Percentiles rank a stretch among this genome's conserved stretches.
Conservation (phyloP, 768 basidiomycete species). For the Lyophyllum atratum region DNA sequence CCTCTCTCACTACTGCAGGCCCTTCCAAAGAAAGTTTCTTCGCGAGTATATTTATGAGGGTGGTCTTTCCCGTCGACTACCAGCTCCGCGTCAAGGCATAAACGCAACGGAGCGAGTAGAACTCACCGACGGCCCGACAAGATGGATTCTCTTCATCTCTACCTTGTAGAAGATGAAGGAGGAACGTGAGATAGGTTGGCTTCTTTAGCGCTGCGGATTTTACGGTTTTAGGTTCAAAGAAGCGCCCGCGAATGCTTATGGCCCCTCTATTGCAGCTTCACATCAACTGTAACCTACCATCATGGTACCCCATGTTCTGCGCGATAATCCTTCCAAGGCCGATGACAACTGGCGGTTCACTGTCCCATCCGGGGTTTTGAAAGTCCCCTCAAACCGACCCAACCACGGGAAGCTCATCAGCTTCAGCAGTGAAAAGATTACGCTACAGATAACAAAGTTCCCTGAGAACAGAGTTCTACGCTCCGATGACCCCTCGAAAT, state of each 20-base stretch:
- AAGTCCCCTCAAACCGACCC: slow-evolving; percentile 22
- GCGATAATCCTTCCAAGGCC: slow-evolving; percentile 42
- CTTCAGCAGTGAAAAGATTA: slow-evolving; percentile 51
- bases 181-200: background rate
- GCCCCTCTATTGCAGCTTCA: slow-evolving; percentile 11
- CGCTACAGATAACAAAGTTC: slow-evolving; percentile 48
- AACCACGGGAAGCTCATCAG: slow-evolving; percentile 51
- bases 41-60: slow-evolving; percentile 56
- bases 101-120: background rate
- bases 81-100: slow-evolving; percentile 6
- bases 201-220: background rate
- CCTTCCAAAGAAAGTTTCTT: slow-evolving; percentile 38
- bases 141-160: slow-evolving; percentile 34
- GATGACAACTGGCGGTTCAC: slow-evolving; percentile 56
- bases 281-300: slow-evolving; percentile 12
- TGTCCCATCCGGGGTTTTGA: slow-evolving; percentile 31
- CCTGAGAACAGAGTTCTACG: slow-evolving; percentile 62
- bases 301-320: slow-evolving; percentile 41
- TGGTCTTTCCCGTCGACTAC: slow-evolving; percentile 71
- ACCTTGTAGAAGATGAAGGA: background rate
- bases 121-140: slow-evolving; percentile 56
- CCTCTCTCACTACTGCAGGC: slow-evolving; percentile 54
- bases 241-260: slow-evolving; percentile 17
- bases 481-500: slow-evolving; percentile 56
- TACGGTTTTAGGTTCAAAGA: slow-evolving; percentile 6